phyloP scores from a whole-genome alignment of 1,284 basidiomycete species.

The Moesziomyces parantarcticus region DNA sequence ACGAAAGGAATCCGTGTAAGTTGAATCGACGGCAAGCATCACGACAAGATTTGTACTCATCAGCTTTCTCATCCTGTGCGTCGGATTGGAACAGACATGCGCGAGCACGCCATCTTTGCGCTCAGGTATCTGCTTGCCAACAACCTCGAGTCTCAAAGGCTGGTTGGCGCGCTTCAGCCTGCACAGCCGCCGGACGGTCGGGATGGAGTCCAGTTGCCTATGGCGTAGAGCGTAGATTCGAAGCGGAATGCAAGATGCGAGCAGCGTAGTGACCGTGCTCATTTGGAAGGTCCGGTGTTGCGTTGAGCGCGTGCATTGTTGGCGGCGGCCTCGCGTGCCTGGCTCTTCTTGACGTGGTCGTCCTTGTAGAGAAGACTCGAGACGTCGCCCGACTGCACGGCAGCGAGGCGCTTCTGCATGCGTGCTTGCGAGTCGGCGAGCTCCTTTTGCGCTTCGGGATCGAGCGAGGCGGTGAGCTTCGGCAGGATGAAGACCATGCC shows the following conservation, averaged over 20 bases:
- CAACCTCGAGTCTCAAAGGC: conserved; percentile 55
- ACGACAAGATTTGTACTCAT: background rate
- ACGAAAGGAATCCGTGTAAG: conserved; percentile 61
- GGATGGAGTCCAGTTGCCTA: conserved; percentile 14
- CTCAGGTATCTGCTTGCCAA: conserved; percentile 56
- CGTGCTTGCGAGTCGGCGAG: conserved; percentile 38
- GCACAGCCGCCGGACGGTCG: conserved; percentile 5
- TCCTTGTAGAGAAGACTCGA: conserved; percentile 42
- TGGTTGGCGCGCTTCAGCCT: conserved; percentile 49
- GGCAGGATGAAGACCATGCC: conserved; percentile 39
- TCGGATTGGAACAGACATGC: conserved; percentile 49
- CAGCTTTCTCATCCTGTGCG: background rate
- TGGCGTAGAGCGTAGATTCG: conserved; percentile 14
- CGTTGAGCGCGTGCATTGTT: conserved; percentile 21
- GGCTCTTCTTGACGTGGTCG: conserved; percentile 24
- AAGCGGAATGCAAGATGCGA: background rate
- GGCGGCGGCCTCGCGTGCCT: conserved; percentile 15
- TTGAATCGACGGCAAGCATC: conserved; percentile 1
- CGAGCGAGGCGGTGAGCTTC: conserved; percentile 42
- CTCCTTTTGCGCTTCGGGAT: conserved; percentile 51
- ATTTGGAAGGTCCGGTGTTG: conserved; percentile 23
- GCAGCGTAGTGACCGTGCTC: background rate
- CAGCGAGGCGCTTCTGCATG: conserved; percentile 52
- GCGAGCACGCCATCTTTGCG: conserved; percentile 64
- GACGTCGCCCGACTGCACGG: conserved; percentile 50